Percentiles rank a stretch among this genome's conserved stretches.
Conservation (phyloP, 2,329 filamentous ascomycete species). For the Pseudogymnoascus sp. region DNA sequence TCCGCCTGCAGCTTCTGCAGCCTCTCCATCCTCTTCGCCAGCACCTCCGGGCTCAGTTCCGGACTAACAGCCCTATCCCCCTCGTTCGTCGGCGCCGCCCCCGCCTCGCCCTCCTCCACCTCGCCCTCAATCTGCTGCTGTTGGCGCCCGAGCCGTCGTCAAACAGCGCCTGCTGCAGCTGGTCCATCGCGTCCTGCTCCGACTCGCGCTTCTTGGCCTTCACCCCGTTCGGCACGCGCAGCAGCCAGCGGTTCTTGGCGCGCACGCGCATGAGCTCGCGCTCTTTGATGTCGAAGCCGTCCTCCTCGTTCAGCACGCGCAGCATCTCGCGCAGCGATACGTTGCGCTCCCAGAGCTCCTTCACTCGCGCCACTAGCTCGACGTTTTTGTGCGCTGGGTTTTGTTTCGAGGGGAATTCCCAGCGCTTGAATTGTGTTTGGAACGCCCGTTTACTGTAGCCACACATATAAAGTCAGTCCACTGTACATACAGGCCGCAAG, state of each 20-base stretch:
- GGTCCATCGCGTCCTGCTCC: conserved; percentile 29
- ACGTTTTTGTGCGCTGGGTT: conserved; percentile 65
- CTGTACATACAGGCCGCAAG: conserved; percentile 14
- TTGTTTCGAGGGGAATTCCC: conserved; percentile 72
- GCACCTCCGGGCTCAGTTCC: conserved; percentile 39
- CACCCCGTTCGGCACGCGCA: conserved; percentile 56
- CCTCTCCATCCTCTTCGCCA: conserved; percentile 48
- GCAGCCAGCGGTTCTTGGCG: conserved; percentile 59
- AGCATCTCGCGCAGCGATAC: conserved; percentile 68
- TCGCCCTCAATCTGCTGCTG: conserved; percentile 14
- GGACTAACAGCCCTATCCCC: conserved; percentile 24
- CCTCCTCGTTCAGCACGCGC: conserved; percentile 58
- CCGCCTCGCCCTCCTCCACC: conserved; percentile 22
- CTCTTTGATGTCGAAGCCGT: conserved; percentile 65
- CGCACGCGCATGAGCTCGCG: conserved; percentile 65
- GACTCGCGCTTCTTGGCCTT: conserved; percentile 34
- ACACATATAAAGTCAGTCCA: conserved; percentile 14
- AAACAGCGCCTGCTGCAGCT: conserved; percentile 29
- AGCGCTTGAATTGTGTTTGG: conserved; percentile 69
- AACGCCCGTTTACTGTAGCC: conserved; percentile 64
- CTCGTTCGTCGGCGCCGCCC: conserved; percentile 16
- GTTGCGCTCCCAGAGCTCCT: conserved; percentile 73
- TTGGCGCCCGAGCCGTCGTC: conserved; percentile 23
- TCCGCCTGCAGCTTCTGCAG: conserved; percentile 49
- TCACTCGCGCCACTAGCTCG: conserved; percentile 60